These are phyloP conservation scores for Auricularia cornea DNA, from an alignment of 768 basidiomycete genomes.

Conservation along the genomic window DNA sequence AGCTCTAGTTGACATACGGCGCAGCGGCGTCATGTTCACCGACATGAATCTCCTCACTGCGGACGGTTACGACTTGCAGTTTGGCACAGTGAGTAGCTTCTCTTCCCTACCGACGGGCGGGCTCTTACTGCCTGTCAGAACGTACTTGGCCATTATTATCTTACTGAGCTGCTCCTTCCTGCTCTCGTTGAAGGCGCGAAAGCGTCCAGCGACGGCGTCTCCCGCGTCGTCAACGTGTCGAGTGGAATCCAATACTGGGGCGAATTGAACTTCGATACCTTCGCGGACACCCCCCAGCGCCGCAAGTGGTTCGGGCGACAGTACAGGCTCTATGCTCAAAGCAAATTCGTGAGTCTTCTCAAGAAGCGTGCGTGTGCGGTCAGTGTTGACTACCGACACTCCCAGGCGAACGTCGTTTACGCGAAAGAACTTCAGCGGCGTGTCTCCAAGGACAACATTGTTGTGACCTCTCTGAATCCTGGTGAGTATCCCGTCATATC, in stretches of 20 bases:
- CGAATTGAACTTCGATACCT: constrained; percentile 32
- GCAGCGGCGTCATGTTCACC: constrained; percentile 6
- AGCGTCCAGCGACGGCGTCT: constrained; percentile 14
- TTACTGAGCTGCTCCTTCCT: constrained; percentile 34
- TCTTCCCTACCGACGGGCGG: no score
- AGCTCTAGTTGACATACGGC: background rate
- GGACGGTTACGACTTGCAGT: constrained; percentile 9
- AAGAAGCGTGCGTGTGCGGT: background rate
- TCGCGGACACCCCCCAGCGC: constrained; percentile 29
- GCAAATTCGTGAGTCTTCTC: constrained; percentile 29
- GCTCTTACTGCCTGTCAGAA: no score
- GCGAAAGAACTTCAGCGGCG: constrained; percentile 40
- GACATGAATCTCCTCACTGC: constrained; percentile 2
- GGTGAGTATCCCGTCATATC: background rate
- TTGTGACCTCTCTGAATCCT: constrained; percentile 29
- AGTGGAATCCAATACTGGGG: constrained; percentile 31
- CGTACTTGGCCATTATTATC: constrained; percentile 21
- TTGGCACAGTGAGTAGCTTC: constrained; percentile 2
- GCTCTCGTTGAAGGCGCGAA: constrained; percentile 27
- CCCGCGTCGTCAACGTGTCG: constrained; percentile 35
- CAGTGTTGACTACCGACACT: background rate
- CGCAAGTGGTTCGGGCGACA: constrained; percentile 12
- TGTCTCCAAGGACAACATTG: constrained; percentile 34
- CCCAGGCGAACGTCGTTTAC: constrained; percentile 34
- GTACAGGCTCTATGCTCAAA: constrained; percentile 12